Evolutionary conservation across 805 yeast genomes (phyloP).

Genomic region (Kodamaea restingae): DNA sequence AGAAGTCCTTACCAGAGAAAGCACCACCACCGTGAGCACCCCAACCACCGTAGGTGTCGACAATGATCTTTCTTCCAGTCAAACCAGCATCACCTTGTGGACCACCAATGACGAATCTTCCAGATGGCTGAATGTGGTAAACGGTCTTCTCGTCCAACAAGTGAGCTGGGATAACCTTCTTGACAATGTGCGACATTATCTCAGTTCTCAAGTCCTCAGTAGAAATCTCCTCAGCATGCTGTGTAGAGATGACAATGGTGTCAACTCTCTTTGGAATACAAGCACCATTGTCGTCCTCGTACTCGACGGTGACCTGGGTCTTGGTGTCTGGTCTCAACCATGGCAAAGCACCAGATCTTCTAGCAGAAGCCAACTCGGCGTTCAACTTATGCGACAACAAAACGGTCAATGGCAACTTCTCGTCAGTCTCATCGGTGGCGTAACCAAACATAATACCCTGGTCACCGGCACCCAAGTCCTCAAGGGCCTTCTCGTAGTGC

Average conservation of each 20-base stretch:
- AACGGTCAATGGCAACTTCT: slow-evolving; percentile 92
- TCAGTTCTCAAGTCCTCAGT: slow-evolving; percentile 87
- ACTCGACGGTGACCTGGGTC: slow-evolving; percentile 98
- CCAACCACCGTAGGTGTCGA: slow-evolving; percentile 99
- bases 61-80: slow-evolving; percentile 99
- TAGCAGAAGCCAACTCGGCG: slow-evolving; percentile 93
- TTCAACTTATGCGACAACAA: slow-evolving; percentile 93
- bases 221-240: slow-evolving; percentile 93
- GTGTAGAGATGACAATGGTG: slow-evolving; percentile 95
- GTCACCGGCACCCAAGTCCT: slow-evolving; percentile 99
- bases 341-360: slow-evolving; percentile 89
- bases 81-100: slow-evolving; percentile 99
- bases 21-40: slow-evolving; percentile 99
- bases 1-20: slow-evolving; percentile 99
- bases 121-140: slow-evolving; percentile 99
- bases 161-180: slow-evolving; percentile 88
- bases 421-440: slow-evolving; percentile 98
- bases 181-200: slow-evolving; percentile 74
- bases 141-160: slow-evolving; percentile 91
- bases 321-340: slow-evolving; percentile 99
- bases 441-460: slow-evolving; percentile 99
- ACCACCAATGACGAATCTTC: slow-evolving; percentile 99
- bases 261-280: slow-evolving; percentile 94
- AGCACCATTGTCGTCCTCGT: slow-evolving; percentile 91
- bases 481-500: slow-evolving; percentile 92